Percentiles rank a stretch among this genome's conserved stretches.
These are phyloP conservation scores for Carex sylvatica DNA, from an alignment of 202 grass and related monocot species.

Conservation along the genomic window DNA sequence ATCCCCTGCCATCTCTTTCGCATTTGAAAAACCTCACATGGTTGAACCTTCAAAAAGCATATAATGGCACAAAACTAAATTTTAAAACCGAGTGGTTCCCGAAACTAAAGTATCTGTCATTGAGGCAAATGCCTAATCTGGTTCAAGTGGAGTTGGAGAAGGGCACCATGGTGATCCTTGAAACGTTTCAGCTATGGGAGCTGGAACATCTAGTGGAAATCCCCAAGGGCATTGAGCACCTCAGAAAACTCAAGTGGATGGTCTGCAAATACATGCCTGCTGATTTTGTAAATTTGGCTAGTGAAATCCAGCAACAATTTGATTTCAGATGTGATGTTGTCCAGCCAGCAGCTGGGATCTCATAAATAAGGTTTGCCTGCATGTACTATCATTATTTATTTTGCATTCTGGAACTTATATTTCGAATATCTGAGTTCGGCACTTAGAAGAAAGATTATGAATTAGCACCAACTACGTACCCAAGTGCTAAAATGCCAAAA, in stretches of 20 bases:
- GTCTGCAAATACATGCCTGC: background rate
- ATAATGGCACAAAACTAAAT: slow-evolving; percentile 12
- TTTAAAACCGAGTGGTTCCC: slow-evolving; percentile 33
- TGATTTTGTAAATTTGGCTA: background rate
- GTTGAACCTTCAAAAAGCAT: slow-evolving; percentile 36
- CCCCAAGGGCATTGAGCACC: slow-evolving; percentile 36
- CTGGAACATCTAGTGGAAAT: slow-evolving; percentile 27
- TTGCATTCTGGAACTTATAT: background rate
- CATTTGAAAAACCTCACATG: slow-evolving; percentile 30
- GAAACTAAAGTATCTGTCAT: slow-evolving; percentile 17
- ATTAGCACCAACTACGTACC: background rate
- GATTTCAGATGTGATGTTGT: background rate
- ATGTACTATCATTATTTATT: background rate
- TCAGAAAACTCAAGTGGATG: slow-evolving; percentile 19
- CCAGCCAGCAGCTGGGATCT: background rate
- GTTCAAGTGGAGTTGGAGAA: slow-evolving; percentile 22
- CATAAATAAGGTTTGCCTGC: background rate
- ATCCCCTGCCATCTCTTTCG: slow-evolving; percentile 36
- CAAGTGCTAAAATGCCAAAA: background rate
- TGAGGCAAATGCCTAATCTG: slow-evolving; percentile 32
- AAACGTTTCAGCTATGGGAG: slow-evolving; percentile 16
- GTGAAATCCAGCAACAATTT: background rate
- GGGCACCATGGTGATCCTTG: slow-evolving; percentile 25
- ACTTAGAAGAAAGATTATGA: background rate
- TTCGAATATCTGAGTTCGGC: background rate